phyloP scores from a whole-genome alignment of 2,329 filamentous ascomycete species.

The Cladosporium oxysporum region DNA sequence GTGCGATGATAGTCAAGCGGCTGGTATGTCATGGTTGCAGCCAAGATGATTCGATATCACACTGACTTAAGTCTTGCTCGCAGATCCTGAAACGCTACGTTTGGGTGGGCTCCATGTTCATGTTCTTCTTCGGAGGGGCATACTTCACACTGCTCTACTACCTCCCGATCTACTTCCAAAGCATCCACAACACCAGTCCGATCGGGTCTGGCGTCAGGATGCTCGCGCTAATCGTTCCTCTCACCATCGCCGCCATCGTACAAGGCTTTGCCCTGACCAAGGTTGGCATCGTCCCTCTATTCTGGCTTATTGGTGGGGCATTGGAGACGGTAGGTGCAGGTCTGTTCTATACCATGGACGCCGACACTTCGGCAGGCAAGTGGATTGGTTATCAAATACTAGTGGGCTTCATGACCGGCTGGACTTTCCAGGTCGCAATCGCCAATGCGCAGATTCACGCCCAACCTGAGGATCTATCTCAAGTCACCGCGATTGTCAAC shows the following conservation, averaged over 20 bases:
- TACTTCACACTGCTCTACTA: conserved; percentile 28
- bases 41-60: background rate
- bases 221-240: background rate
- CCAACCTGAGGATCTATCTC: conserved; percentile 26
- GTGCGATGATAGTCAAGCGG: background rate
- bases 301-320: conserved; percentile 25
- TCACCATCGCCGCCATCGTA: background rate
- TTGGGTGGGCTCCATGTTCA: background rate
- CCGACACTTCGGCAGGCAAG: conserved; percentile 42
- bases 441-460: conserved; percentile 36
- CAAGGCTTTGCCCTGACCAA: background rate
- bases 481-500: conserved; percentile 39
- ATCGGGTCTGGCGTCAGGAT: conserved; percentile 30
- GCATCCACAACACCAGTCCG: conserved; percentile 30
- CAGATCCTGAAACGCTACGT: background rate
- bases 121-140: background rate
- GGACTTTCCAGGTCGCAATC: conserved; percentile 45
- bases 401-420: conserved; percentile 50
- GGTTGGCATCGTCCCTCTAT: conserved; percentile 45
- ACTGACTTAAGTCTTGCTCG: conserved; percentile 2
- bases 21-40: background rate
- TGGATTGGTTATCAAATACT: conserved; percentile 60
- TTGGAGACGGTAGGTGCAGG: conserved; percentile 24
- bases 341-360: conserved; percentile 39
- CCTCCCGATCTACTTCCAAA: conserved; percentile 36